Evolutionary conservation across 176 grass and related monocot genomes (phyloP).

Genomic region (Secale cereale): DNA sequence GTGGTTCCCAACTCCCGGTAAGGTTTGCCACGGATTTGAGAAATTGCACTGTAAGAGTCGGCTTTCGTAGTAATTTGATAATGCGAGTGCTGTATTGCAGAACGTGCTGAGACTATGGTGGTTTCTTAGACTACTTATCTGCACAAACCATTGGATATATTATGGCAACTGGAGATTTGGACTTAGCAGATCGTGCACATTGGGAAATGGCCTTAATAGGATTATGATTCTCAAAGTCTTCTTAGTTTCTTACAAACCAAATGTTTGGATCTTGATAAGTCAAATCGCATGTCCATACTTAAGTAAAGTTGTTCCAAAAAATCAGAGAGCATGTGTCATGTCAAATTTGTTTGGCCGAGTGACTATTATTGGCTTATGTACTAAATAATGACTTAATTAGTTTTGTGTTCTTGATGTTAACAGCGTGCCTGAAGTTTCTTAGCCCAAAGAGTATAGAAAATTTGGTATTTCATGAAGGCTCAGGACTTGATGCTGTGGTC

Average conservation of each 20-base stretch:
- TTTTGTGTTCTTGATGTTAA: constrained; percentile 26
- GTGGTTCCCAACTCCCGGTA: neutral
- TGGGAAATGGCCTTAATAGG: neutral
- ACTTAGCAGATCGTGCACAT: neutral
- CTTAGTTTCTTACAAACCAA: neutral
- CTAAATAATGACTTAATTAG: neutral
- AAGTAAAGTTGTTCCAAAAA: neutral
- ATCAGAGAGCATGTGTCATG: neutral
- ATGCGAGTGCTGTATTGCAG: neutral
- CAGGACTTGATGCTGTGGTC: constrained; percentile 24
- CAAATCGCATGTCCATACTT: neutral
- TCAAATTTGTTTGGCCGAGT: neutral
- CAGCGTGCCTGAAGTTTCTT: constrained; percentile 85
- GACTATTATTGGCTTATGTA: neutral
- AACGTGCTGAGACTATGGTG: neutral
- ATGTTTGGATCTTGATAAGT: neutral
- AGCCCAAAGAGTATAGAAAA: constrained; percentile 50
- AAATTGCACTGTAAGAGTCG: neutral
- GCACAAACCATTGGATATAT: constrained; percentile 6
- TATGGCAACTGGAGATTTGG: constrained; percentile 5
- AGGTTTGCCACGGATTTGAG: neutral
- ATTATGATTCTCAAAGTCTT: neutral
- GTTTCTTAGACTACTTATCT: neutral
- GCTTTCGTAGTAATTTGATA: neutral
- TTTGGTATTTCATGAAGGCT: constrained; percentile 48